Base-by-base conservation (phyloP, 306 rosid genomes). In the Cucurbita pepo region DNA sequence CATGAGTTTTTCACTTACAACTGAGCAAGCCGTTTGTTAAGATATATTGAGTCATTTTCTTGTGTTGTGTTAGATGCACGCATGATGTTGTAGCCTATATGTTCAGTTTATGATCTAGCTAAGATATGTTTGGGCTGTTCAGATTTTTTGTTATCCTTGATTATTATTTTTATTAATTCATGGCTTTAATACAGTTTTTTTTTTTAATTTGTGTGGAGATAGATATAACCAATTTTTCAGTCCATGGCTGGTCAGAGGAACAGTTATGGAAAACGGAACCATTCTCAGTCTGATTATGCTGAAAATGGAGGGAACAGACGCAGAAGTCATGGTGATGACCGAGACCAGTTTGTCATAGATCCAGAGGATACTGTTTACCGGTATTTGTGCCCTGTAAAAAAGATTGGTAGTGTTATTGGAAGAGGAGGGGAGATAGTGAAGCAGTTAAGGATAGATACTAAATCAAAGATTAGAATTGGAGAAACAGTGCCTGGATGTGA, bases 371-470 rank as follows among this genome's bases (percentile, higher is more conserved):
- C 97, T 0, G 99, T 95, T 40, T 95, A 80, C 77, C 87, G 99
- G 5, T 95, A 84, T 79, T 73, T 95, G 77, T 95, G 99, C 67
- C 89, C 90, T 4, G 87, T 74, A 13, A 83, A 87, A 74, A 95
- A 95, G 87, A 95, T 91, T 73, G 99, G 99, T 11, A 87, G 95
- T 86, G 89, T 95, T 43, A 95, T 95, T 80, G 99, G 99, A 30
- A 84, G 97, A 80, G 97, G 99, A 80, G 99, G 99, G 44, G 99
- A 95, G 87, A 95, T 95, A 77, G 96, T 95, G 69, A 91, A 91
- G 95, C 99, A 95, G 78, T 69, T 95, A 30, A 86, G 99, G 83
- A 36, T 75, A 19, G 97, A 91, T 80, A 95, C 99, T 2, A 89
- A 88, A 74, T 79, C 96, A 9, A 95, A 91, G 90, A 89, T 95